phyloP scores from a whole-genome alignment of 2,329 filamentous ascomycete species.

The Penicillium rolfsii region DNA sequence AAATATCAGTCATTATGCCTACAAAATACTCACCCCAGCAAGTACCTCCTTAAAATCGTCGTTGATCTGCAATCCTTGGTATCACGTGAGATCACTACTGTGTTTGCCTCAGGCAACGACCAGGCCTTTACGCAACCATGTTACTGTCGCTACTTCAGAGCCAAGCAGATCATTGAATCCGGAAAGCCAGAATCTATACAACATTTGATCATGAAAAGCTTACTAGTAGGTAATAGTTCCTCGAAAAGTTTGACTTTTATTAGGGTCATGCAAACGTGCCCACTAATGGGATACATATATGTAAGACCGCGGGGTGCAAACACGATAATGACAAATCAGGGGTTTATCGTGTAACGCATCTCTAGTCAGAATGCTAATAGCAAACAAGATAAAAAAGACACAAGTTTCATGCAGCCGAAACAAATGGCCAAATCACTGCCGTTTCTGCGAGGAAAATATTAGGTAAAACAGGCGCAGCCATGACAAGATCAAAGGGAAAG shows the following conservation, averaged over 20 bases:
- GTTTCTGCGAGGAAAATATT: background rate
- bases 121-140: background rate
- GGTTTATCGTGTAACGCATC: constrained; percentile 16
- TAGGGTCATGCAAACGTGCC: background rate
- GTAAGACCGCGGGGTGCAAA: background rate
- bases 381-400: background rate
- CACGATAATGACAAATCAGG: background rate
- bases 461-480: background rate
- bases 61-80: too few relatives aligned
- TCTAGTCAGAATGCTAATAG: constrained; percentile 15
- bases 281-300: background rate
- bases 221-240: background rate
- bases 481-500: background rate
- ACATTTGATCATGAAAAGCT: background rate
- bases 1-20: background rate
- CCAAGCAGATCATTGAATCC: too few relatives aligned
- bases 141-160: background rate
- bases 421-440: background rate
- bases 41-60: too few relatives aligned
- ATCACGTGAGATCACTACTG: background rate
- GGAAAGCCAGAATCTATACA: too few relatives aligned
- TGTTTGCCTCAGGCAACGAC: too few relatives aligned
- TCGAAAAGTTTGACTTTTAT: background rate
- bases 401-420: constrained; percentile 14
- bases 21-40: too few relatives aligned